phyloP scores from a whole-genome alignment of 2,329 filamentous ascomycete species.

The Aureobasidium sp. region DNA sequence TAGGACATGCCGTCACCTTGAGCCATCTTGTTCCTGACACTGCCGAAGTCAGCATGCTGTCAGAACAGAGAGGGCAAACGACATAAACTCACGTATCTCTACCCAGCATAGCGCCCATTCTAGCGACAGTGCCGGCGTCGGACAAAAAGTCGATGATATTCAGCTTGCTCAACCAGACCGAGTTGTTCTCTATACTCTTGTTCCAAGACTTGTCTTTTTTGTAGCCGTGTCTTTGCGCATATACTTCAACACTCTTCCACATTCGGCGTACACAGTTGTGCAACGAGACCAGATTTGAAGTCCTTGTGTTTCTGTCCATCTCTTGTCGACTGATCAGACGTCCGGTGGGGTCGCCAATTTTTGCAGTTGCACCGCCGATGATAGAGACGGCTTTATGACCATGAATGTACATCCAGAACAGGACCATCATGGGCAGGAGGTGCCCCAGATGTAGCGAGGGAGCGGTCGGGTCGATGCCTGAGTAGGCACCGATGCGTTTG shows the following conservation, averaged over 20 bases:
- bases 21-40: slow-evolving; percentile 75
- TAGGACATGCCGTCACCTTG: slow-evolving; percentile 89
- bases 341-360: slow-evolving; percentile 72
- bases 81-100: slow-evolving; percentile 67
- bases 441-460: slow-evolving; percentile 75
- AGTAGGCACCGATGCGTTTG: slow-evolving; percentile 66
- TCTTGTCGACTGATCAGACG: slow-evolving; percentile 56
- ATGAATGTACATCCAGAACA: slow-evolving; percentile 77
- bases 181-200: slow-evolving; percentile 62
- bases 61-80: slow-evolving; percentile 18
- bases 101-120: slow-evolving; percentile 79
- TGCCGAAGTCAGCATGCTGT: slow-evolving; percentile 26
- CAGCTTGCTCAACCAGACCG: slow-evolving; percentile 66
- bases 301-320: slow-evolving; percentile 46
- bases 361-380: slow-evolving; percentile 67
- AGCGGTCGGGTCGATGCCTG: slow-evolving; percentile 76
- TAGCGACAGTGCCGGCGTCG: slow-evolving; percentile 63
- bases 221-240: slow-evolving; percentile 61
- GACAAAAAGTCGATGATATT: slow-evolving; percentile 68
- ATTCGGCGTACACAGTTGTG: slow-evolving; percentile 64
- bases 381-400: slow-evolving; percentile 63
- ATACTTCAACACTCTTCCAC: slow-evolving; percentile 64
- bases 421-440: slow-evolving; percentile 71
- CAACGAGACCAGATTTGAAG: slow-evolving; percentile 61
- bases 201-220: slow-evolving; percentile 57